Percentiles rank a stretch among this genome's conserved stretches.
Conservation (phyloP, 345 rosid genomes). For the Euphorbia peplus region DNA sequence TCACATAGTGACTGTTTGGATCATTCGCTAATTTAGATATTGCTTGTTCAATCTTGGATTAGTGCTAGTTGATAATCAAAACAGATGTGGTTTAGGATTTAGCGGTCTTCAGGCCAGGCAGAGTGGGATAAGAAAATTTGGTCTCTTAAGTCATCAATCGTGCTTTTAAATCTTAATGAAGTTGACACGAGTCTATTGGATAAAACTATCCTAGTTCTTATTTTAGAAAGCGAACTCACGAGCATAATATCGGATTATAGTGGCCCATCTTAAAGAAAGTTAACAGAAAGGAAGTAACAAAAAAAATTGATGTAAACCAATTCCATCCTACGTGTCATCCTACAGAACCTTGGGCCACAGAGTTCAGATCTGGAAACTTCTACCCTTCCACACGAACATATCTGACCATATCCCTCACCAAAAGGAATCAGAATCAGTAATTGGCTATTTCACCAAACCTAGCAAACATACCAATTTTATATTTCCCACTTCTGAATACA, state of each 20-base stretch:
- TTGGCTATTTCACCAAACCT: too few species aligned
- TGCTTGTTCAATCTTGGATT: not conserved
- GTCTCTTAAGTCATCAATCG: not conserved
- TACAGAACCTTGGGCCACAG: slow-evolving; percentile 3
- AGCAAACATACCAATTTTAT: too few species aligned
- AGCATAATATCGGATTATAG: not conserved
- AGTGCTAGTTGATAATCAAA: not conserved
- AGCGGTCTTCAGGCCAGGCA: not conserved
- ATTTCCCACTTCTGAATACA: not conserved
- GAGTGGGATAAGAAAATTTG: too few species aligned
- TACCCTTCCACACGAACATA: too few species aligned
- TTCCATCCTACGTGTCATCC: not conserved
- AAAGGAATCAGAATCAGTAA: not conserved
- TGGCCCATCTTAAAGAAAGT: not conserved
- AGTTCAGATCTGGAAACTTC: not conserved
- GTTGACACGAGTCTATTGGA: not conserved
- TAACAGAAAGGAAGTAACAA: not conserved
- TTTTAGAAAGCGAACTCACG: not conserved
- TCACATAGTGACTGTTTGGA: not conserved
- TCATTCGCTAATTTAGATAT: not conserved
- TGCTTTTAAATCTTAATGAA: not conserved
- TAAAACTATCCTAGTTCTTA: not conserved
- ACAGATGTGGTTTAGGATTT: not conserved
- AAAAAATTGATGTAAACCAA: not conserved
- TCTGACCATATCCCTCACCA: too few species aligned